Evolutionary conservation across 2,329 filamentous ascomycete species (phyloP), one percentile per base, ranked within the genome.

Genomic region (Fusarium palustre): DNA sequence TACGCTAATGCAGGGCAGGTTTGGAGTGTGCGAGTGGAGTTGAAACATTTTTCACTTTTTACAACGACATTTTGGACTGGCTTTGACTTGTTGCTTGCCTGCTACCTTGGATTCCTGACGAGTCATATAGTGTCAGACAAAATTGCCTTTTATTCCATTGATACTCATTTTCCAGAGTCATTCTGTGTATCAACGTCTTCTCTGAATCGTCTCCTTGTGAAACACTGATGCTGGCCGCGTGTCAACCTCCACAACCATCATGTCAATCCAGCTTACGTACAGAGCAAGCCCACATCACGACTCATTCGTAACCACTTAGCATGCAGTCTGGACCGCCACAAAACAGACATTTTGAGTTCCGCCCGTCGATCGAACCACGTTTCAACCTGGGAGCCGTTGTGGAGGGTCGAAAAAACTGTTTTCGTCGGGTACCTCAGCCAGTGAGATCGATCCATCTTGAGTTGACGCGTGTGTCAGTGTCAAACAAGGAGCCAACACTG

Each of bases 241-340:
- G 62, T 65, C 61, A 60, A 66, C 61, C 62, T 65, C 60, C 54
- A 59, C 50, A 24, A 52, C 30, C 22, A 31, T 25, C 38, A 45
- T 39, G 55, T 31, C 10, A 30, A 34, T 15, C 20, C 30, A 64
- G 47, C 46, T 60, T 62, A 64, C 61, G 61, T 59, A 65, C 34
- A 22, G 34, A 48, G 3, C 7, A 45, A 58, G 41, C 62, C 62
- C 62, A 65, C 62, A 65, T 66, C 42, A 65, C 62, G 62, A 66
- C 47, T 65, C 61, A 45, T 60, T 54, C 16, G 22, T 59, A 24
- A 45, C 62, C 62, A 54, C 62, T 48, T 39, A 41, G 48, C 53
- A n/a, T 22, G 22, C 22, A 43, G 31, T 41, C 24, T 31, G 43
- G 28, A 36, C 48, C 61, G 61, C 61, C 62, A 65, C 62, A 48